Percentiles rank a stretch among this genome's conserved stretches.
phyloP scores from a whole-genome alignment of 2,329 filamentous ascomycete genomes.

The Colletotrichum aenigma region DNA sequence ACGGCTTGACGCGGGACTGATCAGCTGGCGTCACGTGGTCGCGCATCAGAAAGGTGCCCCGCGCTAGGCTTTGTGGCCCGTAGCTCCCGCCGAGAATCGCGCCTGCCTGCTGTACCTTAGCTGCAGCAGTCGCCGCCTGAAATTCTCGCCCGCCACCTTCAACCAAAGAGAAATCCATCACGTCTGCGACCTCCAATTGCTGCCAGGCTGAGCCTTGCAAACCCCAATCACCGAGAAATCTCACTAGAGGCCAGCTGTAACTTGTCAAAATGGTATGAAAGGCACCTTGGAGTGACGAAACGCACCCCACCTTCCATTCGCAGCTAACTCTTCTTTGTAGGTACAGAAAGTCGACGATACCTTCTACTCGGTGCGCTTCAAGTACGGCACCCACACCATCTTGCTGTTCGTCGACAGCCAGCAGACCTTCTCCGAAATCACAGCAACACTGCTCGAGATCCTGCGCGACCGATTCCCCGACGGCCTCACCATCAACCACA shows the following conservation, averaged over 20 bases:
- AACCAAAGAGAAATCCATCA: neutral
- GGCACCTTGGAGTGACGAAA: neutral
- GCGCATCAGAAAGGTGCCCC: constrained; percentile 23
- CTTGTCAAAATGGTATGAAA: neutral
- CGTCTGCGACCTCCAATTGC: neutral
- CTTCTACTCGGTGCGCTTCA: constrained; percentile 72
- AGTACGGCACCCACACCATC: constrained; percentile 73
- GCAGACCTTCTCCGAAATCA: constrained; percentile 60
- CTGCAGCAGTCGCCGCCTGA: neutral
- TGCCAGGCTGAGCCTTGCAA: neutral
- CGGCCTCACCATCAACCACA: constrained; percentile 48
- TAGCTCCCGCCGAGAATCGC: neutral
- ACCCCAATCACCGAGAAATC: neutral
- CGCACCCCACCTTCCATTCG: neutral
- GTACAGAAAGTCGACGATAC: constrained; percentile 42
- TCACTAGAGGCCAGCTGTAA: neutral
- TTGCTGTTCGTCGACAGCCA: constrained; percentile 68
- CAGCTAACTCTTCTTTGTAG: neutral
- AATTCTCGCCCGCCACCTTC: neutral
- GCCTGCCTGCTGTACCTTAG: neutral
- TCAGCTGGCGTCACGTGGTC: constrained; percentile 28
- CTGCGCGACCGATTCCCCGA: constrained; percentile 61
- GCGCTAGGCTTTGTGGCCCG: neutral
- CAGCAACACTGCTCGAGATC: constrained; percentile 60
- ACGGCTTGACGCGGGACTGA: neutral